These are phyloP conservation scores for Xylariaceae sp. DNA, from an alignment of 2,329 filamentous ascomycete species.

Conservation along the genomic window DNA sequence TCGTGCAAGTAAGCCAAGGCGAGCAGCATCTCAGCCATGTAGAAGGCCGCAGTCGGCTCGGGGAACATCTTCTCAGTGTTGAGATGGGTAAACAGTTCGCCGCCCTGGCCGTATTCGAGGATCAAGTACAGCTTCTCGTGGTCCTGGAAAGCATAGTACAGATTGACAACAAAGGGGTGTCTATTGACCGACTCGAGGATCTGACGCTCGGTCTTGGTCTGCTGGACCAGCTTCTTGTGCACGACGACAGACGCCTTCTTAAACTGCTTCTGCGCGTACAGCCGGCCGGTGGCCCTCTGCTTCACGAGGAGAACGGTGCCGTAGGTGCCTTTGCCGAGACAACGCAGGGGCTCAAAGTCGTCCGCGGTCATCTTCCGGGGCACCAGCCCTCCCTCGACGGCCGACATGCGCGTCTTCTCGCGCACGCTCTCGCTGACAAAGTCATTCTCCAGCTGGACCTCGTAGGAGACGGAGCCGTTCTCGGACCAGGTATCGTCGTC, in stretches of 20 bases:
- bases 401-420: constrained; percentile 28
- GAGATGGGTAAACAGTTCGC: constrained; percentile 93
- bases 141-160: constrained; percentile 98
- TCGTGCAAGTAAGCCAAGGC: constrained; percentile 90
- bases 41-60: constrained; percentile 84
- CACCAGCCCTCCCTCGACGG: constrained; percentile 46
- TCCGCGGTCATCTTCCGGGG: constrained; percentile 78
- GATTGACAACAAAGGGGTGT: constrained; percentile 95
- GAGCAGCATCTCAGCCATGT: constrained; percentile 97
- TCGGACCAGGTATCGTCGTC: constrained; percentile 66
- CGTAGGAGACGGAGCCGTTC: constrained; percentile 64
- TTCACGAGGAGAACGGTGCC: constrained; percentile 92
- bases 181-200: constrained; percentile 94
- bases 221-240: constrained; percentile 91
- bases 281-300: constrained; percentile 74
- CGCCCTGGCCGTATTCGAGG: constrained; percentile 93
- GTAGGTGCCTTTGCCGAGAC: constrained; percentile 92
- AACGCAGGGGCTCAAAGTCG: constrained; percentile 86
- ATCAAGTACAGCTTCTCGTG: constrained; percentile 96
- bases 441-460: constrained; percentile 76
- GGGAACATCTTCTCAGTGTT: constrained; percentile 92
- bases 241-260: constrained; percentile 93
- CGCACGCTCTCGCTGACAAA: constrained; percentile 64
- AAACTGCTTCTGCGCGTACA: constrained; percentile 98
- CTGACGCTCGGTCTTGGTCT: constrained; percentile 92